Base-by-base conservation (phyloP, 352 stramenopile species). In the Thalassiosira livingstoniorum region DNA sequence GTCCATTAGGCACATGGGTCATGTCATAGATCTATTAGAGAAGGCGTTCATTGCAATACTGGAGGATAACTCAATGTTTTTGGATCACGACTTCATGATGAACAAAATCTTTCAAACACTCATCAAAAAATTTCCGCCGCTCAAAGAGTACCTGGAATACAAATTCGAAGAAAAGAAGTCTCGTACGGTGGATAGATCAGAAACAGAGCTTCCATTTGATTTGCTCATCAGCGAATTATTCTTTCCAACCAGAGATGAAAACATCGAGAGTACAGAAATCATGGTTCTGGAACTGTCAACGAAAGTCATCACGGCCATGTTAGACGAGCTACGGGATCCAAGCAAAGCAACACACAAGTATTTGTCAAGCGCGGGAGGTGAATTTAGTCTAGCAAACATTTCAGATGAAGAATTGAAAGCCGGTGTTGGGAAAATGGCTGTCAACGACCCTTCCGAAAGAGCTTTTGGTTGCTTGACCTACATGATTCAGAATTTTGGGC, bases 271-370 rank as follows among this genome's bases (percentile, higher is more conserved):
- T 27, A 66, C 37, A 0, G 1, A 11, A 31, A 15, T n/a, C 18
- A 32, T 71, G 18, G 61, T 62, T 31, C 69, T 35, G 54, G 15
- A 18, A 43, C 15, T 32, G 25, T 53, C 23, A 45, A n/a, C n/a
- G n/a, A n/a, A n/a, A n/a, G n/a, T 37, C 29, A 31, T 57, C 18
- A 31, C 47, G 42, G 63, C 62, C 15, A 37, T 80, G 3, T 23
- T 68, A 23, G 34, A 0, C 35, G 73, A 80, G 23, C 18, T 80
- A 10, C 7, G 10, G 29, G 63, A 80, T 45, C 2, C 61, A 21
- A 68, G 62, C 34, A 80, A 80, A 32, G 73, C 60, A 10, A 68
- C 73, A 15, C 68, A 25, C 21, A 64, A 74, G 42, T 68, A 80
- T 39, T 39, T 80, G 4, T 27, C 10, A 32, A 37, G n/a, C n/a